Evolutionary conservation across 768 basidiomycete species (phyloP), one percentile per base, ranked within the genome.

Genomic region (Trametopsis cervina): DNA sequence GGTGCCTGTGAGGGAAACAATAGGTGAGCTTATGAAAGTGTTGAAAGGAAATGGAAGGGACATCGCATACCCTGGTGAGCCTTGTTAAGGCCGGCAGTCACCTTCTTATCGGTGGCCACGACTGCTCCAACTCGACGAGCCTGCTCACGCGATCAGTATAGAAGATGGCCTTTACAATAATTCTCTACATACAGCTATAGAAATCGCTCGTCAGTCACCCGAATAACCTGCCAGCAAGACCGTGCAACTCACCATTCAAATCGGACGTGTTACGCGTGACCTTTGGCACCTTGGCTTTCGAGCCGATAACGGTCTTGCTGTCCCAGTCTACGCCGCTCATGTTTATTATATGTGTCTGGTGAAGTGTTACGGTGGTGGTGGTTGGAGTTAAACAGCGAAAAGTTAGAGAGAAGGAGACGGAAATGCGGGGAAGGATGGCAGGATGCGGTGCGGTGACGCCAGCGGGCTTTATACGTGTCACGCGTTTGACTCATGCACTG

Each of bases 61-160:
- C 7, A 42, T 51, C 20, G 55, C 71, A 37, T 36, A 89, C 89
- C 83, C 59, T 70, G 72, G 62, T 83, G 82, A 24, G 81, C 81
- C 67, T 89, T 93, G 75, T 93, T 93, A 38, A 63, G 63, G 29
- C 84, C 85, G 22, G 64, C 72, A 12, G 78, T 67, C 3, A 80
- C 63, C 59, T 90, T 91, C 74, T 87, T 92, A 66, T 92, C 89
- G 7, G 87, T 90, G 20, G 79, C 77, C 26, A 92, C 83, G 52
- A 89, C 82, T 40, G 83, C 78, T 24, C 88, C 89, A 36, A 74
- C 63, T 60, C 90, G 72, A 25, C 85, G 80, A 50, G 89, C 89
- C 87, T 89, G 55, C 18, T n/a, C n/a, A n/a, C n/a, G n/a, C n/a
- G n/a, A n/a, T n/a, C n/a, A 18, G 20, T 38, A 38, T 22, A 26